A percentile compares a stretch with the other conserved stretches of the same genome.
Conservation (phyloP, 768 basidiomycete genomes). For the Mycena vulgaris region DNA sequence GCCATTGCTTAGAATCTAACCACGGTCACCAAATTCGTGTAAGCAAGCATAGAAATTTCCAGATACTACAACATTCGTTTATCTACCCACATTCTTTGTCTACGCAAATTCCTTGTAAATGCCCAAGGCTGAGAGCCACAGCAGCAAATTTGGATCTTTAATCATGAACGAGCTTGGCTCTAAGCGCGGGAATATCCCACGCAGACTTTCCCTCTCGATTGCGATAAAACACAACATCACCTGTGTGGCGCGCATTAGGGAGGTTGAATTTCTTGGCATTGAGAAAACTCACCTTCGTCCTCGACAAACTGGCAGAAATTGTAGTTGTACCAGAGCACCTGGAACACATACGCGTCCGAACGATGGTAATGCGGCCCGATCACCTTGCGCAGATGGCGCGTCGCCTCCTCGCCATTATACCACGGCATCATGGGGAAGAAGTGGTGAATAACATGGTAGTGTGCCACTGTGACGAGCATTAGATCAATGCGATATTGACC, state of each 20-base stretch:
- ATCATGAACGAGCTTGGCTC: no score
- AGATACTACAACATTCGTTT: no score
- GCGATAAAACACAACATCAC: background rate
- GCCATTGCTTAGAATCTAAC: no score
- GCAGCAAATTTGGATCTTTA: no score
- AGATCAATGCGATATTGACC: background rate
- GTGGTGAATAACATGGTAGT: conserved; percentile 8
- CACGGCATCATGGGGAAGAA: conserved; percentile 8
- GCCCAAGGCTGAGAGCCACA: no score
- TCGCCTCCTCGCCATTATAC: conserved; percentile 5
- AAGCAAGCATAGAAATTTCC: no score
- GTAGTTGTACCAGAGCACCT: conserved; percentile 10
- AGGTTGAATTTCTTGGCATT: background rate
- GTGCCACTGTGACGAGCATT: background rate
- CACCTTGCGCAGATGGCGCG: background rate
- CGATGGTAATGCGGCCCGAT: background rate
- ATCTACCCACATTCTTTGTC: no score
- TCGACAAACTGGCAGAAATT: conserved; percentile 15
- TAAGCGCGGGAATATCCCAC: no score
- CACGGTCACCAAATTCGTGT: no score
- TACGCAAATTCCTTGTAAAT: no score
- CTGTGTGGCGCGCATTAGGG: no score
- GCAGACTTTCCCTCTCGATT: no score
- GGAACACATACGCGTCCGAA: background rate
- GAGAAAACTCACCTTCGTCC: conserved; percentile 11